phyloP scores from a whole-genome alignment of 768 basidiomycete species.

The Cytidiella melzeri region DNA sequence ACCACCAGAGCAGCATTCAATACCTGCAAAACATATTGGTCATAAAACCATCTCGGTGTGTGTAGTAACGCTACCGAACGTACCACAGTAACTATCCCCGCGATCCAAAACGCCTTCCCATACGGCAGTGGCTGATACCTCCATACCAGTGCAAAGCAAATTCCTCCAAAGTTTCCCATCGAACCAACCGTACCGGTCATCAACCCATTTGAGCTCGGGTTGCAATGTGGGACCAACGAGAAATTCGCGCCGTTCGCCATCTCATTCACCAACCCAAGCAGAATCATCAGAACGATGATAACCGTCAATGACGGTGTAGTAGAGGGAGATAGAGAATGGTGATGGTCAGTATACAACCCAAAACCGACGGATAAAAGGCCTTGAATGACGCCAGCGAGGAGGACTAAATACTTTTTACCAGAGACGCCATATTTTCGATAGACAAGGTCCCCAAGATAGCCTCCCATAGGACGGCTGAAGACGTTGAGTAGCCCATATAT shows the following conservation, averaged over 20 bases:
- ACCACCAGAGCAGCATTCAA: constrained; percentile 15
- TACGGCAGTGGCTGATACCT: constrained; percentile 34
- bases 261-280: constrained; percentile 34
- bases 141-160: constrained; percentile 43
- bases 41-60: background rate
- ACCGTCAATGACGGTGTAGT: constrained; percentile 19
- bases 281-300: constrained; percentile 34
- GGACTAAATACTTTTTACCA: constrained; percentile 44
- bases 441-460: constrained; percentile 39
- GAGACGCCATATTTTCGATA: constrained; percentile 37
- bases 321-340: constrained; percentile 11
- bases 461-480: constrained; percentile 42
- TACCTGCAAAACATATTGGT: constrained; percentile 6
- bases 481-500: constrained; percentile 45
- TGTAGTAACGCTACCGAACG: constrained; percentile 1
- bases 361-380: constrained; percentile 38
- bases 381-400: constrained; percentile 38
- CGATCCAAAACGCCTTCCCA: constrained; percentile 43
- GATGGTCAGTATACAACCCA: constrained; percentile 37
- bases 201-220: constrained; percentile 32
- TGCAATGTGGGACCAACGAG: constrained; percentile 45
- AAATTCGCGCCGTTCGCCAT: constrained; percentile 47
- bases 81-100: constrained; percentile 36
- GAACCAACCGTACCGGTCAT: constrained; percentile 36
- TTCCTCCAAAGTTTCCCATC: constrained; percentile 38